These are phyloP conservation scores for Mycena galopus DNA, from an alignment of 768 basidiomycete species.

Conservation along the genomic window DNA sequence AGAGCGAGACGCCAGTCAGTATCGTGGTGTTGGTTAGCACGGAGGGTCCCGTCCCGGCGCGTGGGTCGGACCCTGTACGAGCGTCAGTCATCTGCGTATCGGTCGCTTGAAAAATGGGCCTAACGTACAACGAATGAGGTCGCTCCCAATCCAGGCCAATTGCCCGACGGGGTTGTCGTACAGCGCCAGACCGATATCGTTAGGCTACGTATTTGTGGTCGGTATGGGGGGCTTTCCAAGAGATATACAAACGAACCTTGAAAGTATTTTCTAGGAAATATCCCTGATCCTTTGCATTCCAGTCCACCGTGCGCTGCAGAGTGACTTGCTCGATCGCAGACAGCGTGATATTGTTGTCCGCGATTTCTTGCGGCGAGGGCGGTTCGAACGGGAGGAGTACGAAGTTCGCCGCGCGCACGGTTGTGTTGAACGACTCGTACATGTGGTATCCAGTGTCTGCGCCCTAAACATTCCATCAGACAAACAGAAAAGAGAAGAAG, in stretches of 20 bases:
- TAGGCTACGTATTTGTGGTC: slow-evolving; percentile 31
- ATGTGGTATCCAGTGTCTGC: slow-evolving; percentile 1
- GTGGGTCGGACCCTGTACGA: slow-evolving; percentile 27
- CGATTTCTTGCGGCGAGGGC: slow-evolving; percentile 16
- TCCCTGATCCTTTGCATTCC: slow-evolving; percentile 7
- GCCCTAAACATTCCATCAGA: neutral
- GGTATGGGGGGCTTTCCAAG: no score
- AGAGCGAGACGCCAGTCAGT: slow-evolving; percentile 41
- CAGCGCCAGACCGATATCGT: slow-evolving; percentile 42
- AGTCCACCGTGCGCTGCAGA: slow-evolving; percentile 2
- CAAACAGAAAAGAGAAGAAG: neutral
- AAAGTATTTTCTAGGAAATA: slow-evolving; percentile 12
- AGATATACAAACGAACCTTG: no score
- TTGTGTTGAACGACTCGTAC: slow-evolving; percentile 26
- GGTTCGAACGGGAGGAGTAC: slow-evolving; percentile 30
- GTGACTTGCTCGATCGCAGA: slow-evolving; percentile 19
- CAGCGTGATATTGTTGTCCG: slow-evolving; percentile 18
- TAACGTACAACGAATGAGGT: slow-evolving; percentile 30
- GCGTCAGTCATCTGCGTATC: neutral
- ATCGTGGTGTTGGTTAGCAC: slow-evolving; percentile 25
- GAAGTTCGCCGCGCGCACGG: no score
- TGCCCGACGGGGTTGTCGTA: slow-evolving; percentile 43
- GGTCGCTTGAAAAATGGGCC: neutral
- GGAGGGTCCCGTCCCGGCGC: slow-evolving; percentile 28
- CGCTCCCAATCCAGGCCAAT: slow-evolving; percentile 42